Base-by-base conservation (phyloP, 139 green algal species). In the Tetradesmus lagerheimii region DNA sequence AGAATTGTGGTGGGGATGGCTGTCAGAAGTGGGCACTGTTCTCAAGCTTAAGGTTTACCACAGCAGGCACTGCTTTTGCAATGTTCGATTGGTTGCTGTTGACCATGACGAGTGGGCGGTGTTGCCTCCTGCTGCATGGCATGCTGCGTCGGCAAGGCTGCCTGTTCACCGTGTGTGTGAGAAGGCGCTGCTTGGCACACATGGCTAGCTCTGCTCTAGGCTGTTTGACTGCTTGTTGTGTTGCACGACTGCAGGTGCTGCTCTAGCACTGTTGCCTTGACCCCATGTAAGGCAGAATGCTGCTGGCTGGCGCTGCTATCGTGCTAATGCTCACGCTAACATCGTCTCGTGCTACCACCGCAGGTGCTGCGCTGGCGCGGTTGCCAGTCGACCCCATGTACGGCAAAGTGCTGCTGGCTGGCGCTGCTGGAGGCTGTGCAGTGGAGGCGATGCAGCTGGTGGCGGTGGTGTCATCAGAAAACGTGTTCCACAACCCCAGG, bases 311-410 rank as follows among this genome's bases (percentile, higher is more conserved):
- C n/a, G 71, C 85, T 53, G 74, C 43, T 38, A n/a, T n/a, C n/a
- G n/a, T n/a, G n/a, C n/a, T n/a, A n/a, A n/a, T n/a, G n/a, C n/a
- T n/a, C n/a, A n/a, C n/a, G n/a, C n/a, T n/a, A n/a, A n/a, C n/a
- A n/a, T n/a, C n/a, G n/a, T n/a, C n/a, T n/a, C n/a, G n/a, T n/a
- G n/a, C n/a, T n/a, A 1, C 34, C 4, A 71, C 14, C 39, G 45
- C n/a, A 74, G 80, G 81, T 87, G 35, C 15, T 39, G 34, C 81
- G 14, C 83, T 88, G 92, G 92, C 95, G 8, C 90, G 93, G 1
- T 93, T 99, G 80, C 97, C 97, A 0, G 93, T 99, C 16, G 97
- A 99, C 66, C 97, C 97, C 9, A 95, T 96, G 93, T 97, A 94
- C 80, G 94, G 74, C 18, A 93, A 94, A 66, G 93, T 96, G 81